A percentile compares a stretch with the other conserved stretches of the same genome.
Conservation (phyloP, 2,329 filamentous ascomycete species). For the Trichophyton equinum region DNA sequence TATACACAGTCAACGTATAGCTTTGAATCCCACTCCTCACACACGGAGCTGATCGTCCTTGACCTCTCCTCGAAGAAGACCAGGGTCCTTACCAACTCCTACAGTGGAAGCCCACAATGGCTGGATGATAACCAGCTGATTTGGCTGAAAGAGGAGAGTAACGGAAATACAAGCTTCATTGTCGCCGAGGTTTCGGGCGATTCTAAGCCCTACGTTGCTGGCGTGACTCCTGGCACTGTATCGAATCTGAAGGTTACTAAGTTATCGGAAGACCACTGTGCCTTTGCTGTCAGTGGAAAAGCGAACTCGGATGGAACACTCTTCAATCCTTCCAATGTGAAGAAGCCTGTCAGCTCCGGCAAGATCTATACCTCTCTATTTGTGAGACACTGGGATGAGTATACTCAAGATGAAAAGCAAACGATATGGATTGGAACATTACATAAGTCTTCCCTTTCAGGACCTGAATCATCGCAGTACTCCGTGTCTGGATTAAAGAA, state of each 20-base stretch:
- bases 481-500: conserved; percentile 29
- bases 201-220: conserved; percentile 30
- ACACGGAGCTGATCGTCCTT: conserved; percentile 35
- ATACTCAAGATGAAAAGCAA: conserved; percentile 37
- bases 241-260: conserved; percentile 35
- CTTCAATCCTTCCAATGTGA: conserved; percentile 38
- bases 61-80: conserved; percentile 32
- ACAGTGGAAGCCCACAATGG: conserved; percentile 37
- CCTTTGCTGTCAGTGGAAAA: conserved; percentile 37
- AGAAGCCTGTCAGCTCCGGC: conserved; percentile 35
- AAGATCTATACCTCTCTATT: conserved; percentile 40
- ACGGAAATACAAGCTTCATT: conserved; percentile 37
- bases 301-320: conserved; percentile 37
- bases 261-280: conserved; percentile 32
- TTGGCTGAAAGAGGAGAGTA: conserved; percentile 35
- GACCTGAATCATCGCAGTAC: conserved; percentile 17
- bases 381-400: conserved; percentile 43
- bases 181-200: conserved; percentile 31
- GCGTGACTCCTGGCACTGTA: conserved; percentile 27
- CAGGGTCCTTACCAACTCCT: conserved; percentile 31
- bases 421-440: conserved; percentile 39
- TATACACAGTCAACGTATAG: conserved; percentile 40
- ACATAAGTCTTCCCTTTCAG: conserved; percentile 27
- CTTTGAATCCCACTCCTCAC: conserved; percentile 37
- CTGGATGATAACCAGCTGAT: conserved; percentile 34